phyloP scores from a whole-genome alignment of 208 protist genomes.

The Trypanosoma rangeli region DNA sequence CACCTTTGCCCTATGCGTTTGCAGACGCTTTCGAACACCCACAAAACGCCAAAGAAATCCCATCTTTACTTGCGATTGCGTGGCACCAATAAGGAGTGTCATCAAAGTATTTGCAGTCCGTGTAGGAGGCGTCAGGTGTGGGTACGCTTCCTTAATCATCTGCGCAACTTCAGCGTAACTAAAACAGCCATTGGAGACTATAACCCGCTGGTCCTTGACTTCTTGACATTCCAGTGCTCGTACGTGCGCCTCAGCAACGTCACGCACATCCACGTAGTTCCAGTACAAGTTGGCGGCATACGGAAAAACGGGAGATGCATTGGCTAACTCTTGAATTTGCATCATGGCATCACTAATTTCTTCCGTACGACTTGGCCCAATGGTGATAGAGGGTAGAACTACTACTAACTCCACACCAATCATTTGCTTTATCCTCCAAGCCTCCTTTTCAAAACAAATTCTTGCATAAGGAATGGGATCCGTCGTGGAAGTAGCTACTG shows the following conservation, averaged over 20 bases:
- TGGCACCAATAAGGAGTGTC: slow-evolving; percentile 62
- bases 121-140: slow-evolving; percentile 78
- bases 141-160: slow-evolving; percentile 72
- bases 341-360: slow-evolving; percentile 83
- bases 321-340: slow-evolving; percentile 69
- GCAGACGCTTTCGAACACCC: slow-evolving; percentile 73
- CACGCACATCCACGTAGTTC: slow-evolving; percentile 91
- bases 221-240: slow-evolving; percentile 72
- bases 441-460: slow-evolving; percentile 87
- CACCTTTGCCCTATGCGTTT: slow-evolving; percentile 51
- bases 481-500: slow-evolving; percentile 45
- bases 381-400: slow-evolving; percentile 79
- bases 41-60: slow-evolving; percentile 82
- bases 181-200: slow-evolving; percentile 77
- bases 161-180: slow-evolving; percentile 69
- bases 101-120: slow-evolving; percentile 78
- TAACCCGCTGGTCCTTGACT: slow-evolving; percentile 80
- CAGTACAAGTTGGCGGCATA: slow-evolving; percentile 84
- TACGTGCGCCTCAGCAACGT: slow-evolving; percentile 86
- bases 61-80: slow-evolving; percentile 61
- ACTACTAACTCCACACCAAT: slow-evolving; percentile 88
- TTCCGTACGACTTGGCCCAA: slow-evolving; percentile 82
- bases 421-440: slow-evolving; percentile 87
- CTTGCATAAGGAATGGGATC: slow-evolving; percentile 83
- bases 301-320: slow-evolving; percentile 64